Percentiles rank a stretch among this genome's conserved stretches.
Conservation (phyloP, 352 stramenopile genomes). For the Globisporangium lucens region DNA sequence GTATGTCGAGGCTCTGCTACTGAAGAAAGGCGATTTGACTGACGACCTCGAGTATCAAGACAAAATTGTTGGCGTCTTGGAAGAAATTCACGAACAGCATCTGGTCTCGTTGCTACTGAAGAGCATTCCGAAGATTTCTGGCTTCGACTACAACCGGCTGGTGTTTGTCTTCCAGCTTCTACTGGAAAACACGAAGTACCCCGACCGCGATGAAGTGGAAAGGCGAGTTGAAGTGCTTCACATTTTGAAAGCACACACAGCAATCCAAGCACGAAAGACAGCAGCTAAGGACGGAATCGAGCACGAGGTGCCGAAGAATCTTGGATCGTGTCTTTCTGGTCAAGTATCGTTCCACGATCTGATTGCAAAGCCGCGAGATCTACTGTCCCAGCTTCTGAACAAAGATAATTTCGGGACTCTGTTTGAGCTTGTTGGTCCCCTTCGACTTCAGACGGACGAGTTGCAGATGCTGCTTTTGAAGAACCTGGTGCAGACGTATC, state of each 20-base stretch:
- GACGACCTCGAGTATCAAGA: slow-evolving; percentile 58
- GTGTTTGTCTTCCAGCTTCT: slow-evolving; percentile 73
- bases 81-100: slow-evolving; percentile 76
- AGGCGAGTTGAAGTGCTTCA: slow-evolving; percentile 57
- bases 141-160: slow-evolving; percentile 64
- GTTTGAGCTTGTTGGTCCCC: slow-evolving; percentile 40
- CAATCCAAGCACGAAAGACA: slow-evolving; percentile 6
- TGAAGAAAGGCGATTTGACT: slow-evolving; percentile 22
- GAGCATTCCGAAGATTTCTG: slow-evolving; percentile 45
- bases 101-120: slow-evolving; percentile 56
- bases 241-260: slow-evolving; percentile 34
- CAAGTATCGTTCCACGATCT: slow-evolving; percentile 66
- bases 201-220: slow-evolving; percentile 55
- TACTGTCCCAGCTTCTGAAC: slow-evolving; percentile 43
- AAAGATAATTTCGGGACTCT: slow-evolving; percentile 51
- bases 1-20: slow-evolving; percentile 65
- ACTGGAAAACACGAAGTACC: slow-evolving; percentile 56
- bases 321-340: neutral
- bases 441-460: slow-evolving; percentile 66
- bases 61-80: slow-evolving; percentile 70
- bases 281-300: neutral
- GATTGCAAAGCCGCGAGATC: slow-evolving; percentile 53
- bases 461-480: slow-evolving; percentile 74
- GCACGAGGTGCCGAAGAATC: neutral
- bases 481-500: slow-evolving; percentile 41